These are phyloP conservation scores for Passalora sequoiae DNA, from an alignment of 2,329 filamentous ascomycete genomes.

Conservation along the genomic window DNA sequence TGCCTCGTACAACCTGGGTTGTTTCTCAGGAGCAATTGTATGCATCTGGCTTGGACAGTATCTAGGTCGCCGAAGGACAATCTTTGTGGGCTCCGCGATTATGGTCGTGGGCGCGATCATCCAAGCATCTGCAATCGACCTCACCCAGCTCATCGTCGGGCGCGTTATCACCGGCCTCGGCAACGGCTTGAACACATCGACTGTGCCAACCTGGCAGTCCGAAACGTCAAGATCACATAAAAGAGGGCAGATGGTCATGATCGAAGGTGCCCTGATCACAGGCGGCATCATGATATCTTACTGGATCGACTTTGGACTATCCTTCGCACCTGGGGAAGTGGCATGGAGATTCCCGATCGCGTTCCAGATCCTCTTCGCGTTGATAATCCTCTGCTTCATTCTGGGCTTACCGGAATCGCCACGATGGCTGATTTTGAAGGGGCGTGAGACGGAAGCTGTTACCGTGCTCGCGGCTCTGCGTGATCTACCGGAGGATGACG, in stretches of 20 bases:
- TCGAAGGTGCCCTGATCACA: conserved; percentile 46
- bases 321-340: conserved; percentile 35
- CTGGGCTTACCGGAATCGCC: conserved; percentile 43
- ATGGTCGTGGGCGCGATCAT: conserved; percentile 48
- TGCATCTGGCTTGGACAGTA: conserved; percentile 49
- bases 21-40: conserved; percentile 47
- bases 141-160: conserved; percentile 45
- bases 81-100: conserved; percentile 46
- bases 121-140: conserved; percentile 41
- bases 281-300: conserved; percentile 34
- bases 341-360: conserved; percentile 52
- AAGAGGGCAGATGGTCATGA: conserved; percentile 35
- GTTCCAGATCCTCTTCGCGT: conserved; percentile 49
- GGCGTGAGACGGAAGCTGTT: too few relatives aligned
- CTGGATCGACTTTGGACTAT: conserved; percentile 49
- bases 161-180: conserved; percentile 50
- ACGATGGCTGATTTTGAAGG: conserved; percentile 39
- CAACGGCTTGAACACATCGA: conserved; percentile 47
- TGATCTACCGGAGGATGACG: conserved; percentile 32
- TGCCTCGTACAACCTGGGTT: conserved; percentile 37
- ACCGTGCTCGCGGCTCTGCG: too few relatives aligned
- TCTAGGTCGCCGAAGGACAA: conserved; percentile 49
- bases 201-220: conserved; percentile 48
- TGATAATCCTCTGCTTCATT: conserved; percentile 43
- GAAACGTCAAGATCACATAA: conserved; percentile 50